Percentiles rank a stretch among this genome's conserved stretches.
These are phyloP conservation scores for Trichoderma sp. DNA, from an alignment of 2,329 filamentous ascomycete species.

Conservation along the genomic window DNA sequence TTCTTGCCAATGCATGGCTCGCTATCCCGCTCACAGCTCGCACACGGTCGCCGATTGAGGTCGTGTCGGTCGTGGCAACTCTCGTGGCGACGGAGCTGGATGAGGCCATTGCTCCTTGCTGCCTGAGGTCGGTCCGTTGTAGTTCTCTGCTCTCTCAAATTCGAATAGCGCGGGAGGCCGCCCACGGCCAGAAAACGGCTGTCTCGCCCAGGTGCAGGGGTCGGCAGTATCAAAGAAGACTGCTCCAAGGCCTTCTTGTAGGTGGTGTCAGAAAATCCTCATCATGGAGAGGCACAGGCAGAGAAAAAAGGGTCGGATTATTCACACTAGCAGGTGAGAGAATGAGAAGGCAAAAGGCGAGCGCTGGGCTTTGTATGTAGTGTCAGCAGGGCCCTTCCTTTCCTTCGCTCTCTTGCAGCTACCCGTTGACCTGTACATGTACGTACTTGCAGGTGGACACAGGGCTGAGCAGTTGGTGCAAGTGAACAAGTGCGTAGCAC, in stretches of 20 bases:
- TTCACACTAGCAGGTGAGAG: not conserved
- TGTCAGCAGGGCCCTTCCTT: constrained; percentile 17
- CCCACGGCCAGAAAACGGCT: constrained; percentile 13
- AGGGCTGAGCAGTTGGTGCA: constrained; percentile 16
- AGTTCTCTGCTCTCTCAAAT: not conserved
- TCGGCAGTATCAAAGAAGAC: not conserved
- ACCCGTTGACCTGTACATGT: not conserved
- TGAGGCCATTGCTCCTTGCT: constrained; percentile 13
- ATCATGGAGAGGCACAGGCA: constrained; percentile 12
- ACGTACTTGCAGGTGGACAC: not conserved
- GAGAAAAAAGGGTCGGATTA: not conserved
- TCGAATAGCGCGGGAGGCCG: constrained; percentile 20
- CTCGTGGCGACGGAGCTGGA: not conserved
- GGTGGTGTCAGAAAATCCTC: constrained; percentile 14
- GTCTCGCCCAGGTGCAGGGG: constrained; percentile 3
- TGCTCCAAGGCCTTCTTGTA: not conserved
- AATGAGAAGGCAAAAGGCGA: not conserved
- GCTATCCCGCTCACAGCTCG: not conserved
- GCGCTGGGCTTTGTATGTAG: not conserved
- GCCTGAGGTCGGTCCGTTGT: not conserved
- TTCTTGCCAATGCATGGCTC: constrained; percentile 23
- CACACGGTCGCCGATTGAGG: not conserved
- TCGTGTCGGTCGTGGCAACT: not conserved
- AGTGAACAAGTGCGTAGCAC: not conserved
- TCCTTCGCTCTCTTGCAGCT: constrained; percentile 3